Conservation (phyloP, 2,329 filamentous ascomycete species). For the Aaosphaeria pasadenensis region DNA sequence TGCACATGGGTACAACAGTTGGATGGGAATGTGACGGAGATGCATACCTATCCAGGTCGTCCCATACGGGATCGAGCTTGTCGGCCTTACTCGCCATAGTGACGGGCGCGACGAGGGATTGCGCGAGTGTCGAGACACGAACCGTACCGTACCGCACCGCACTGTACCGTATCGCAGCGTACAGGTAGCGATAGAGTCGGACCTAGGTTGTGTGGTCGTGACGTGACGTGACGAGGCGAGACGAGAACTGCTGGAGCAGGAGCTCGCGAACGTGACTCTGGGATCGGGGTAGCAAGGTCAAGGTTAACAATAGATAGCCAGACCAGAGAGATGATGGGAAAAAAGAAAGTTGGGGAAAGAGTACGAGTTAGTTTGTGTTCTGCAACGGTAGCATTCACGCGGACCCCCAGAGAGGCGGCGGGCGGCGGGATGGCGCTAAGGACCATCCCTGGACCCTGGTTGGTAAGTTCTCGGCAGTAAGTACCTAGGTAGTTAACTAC, state of each 20-base stretch:
- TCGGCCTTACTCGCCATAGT: constrained; percentile 44
- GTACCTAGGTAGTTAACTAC: background rate
- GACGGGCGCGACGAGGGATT: constrained; percentile 37
- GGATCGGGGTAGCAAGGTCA: constrained; percentile 6
- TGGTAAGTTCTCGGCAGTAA: too few relatives aligned
- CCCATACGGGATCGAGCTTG: constrained; percentile 57
- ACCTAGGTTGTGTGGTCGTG: background rate
- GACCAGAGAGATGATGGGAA: constrained; percentile 13
- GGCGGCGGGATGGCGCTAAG: background rate
- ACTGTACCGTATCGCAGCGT: background rate
- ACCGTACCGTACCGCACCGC: background rate
- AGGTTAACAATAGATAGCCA: constrained; percentile 4
- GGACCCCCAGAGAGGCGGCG: background rate
- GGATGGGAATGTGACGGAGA: constrained; percentile 16
- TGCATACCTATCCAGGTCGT: constrained; percentile 71
- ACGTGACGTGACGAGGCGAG: constrained; percentile 7
- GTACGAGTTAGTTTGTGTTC: constrained; percentile 4
- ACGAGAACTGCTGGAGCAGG: too few relatives aligned
- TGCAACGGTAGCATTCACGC: constrained; percentile 35
- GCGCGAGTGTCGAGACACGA: constrained; percentile 3
- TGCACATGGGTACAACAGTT: constrained; percentile 22
- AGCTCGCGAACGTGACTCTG: constrained; percentile 21
- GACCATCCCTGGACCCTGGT: background rate
- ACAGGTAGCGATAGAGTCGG: too few relatives aligned
- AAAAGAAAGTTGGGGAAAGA: constrained; percentile 29